Percentiles rank a stretch among this genome's conserved stretches.
These are phyloP conservation scores for Apiotrichum porosum DNA, from an alignment of 1,284 basidiomycete species.

Conservation along the genomic window DNA sequence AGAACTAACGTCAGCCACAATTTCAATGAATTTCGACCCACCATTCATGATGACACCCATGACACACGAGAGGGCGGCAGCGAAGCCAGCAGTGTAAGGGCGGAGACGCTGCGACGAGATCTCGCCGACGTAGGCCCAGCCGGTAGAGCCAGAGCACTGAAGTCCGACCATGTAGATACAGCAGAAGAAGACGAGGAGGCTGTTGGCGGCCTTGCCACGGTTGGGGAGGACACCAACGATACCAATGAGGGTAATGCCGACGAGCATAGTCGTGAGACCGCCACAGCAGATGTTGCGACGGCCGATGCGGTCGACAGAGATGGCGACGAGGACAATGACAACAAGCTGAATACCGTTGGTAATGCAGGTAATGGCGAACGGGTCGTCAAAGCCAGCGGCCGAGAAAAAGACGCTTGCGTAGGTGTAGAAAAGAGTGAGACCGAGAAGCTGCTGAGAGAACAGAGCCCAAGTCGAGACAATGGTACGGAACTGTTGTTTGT, in stretches of 20 bases:
- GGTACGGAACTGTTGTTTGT: too few species aligned
- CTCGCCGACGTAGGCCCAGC: slow-evolving; percentile 29
- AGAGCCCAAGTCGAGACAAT: too few species aligned
- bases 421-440: too few species aligned
- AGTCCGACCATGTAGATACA: slow-evolving; percentile 15
- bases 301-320: slow-evolving; percentile 21
- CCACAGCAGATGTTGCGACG: slow-evolving; percentile 17
- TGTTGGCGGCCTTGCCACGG: not conserved
- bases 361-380: slow-evolving; percentile 22
- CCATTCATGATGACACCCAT: slow-evolving; percentile 25
- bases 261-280: slow-evolving; percentile 15
- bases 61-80: slow-evolving; percentile 3
- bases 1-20: too few species aligned
- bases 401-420: slow-evolving; percentile 24
- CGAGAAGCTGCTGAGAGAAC: too few species aligned
- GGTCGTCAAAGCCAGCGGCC: slow-evolving; percentile 20
- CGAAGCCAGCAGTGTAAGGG: slow-evolving; percentile 20
- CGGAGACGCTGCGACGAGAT: slow-evolving; percentile 23
- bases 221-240: too few species aligned
- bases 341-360: slow-evolving; percentile 1
- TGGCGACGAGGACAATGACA: slow-evolving; percentile 17
- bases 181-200: slow-evolving; percentile 15
- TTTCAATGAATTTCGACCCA: too few species aligned
- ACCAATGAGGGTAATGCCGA: slow-evolving; percentile 8
- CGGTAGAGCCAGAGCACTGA: slow-evolving; percentile 21